phyloP scores from a whole-genome alignment of 805 yeast genomes.

The Suhomyces pyralidae region DNA sequence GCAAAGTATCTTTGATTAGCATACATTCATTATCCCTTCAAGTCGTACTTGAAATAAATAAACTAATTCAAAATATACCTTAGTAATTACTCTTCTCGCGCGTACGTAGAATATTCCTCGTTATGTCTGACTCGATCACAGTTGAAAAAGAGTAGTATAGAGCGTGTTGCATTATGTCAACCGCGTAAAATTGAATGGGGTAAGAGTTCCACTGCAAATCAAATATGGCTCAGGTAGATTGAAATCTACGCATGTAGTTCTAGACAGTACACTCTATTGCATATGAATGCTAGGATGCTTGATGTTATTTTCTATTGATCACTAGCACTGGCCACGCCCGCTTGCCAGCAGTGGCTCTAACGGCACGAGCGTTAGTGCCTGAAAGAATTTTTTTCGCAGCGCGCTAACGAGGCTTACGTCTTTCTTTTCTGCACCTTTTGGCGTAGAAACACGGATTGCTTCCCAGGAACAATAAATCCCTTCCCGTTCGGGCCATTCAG shows the following conservation, averaged over 20 bases:
- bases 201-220: too few relatives aligned
- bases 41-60: background rate
- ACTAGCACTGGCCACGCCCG: background rate
- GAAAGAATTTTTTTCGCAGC: background rate
- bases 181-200: too few relatives aligned
- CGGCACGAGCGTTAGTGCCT: background rate
- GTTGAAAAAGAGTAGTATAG: background rate
- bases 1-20: too few relatives aligned
- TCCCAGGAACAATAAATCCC: background rate
- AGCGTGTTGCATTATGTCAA: background rate
- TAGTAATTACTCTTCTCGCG: background rate
- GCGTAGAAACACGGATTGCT: background rate
- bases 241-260: too few relatives aligned
- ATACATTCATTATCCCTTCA: background rate
- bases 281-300: too few relatives aligned
- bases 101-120: background rate
- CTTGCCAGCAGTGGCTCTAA: background rate
- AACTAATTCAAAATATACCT: background rate
- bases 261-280: too few relatives aligned
- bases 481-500: background rate
- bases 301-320: too few relatives aligned
- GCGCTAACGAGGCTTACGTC: background rate
- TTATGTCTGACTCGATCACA: background rate
- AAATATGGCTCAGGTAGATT: too few relatives aligned
- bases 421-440: background rate